phyloP scores from a whole-genome alignment of 208 protist genomes.

The Leishmania gerbilli region DNA sequence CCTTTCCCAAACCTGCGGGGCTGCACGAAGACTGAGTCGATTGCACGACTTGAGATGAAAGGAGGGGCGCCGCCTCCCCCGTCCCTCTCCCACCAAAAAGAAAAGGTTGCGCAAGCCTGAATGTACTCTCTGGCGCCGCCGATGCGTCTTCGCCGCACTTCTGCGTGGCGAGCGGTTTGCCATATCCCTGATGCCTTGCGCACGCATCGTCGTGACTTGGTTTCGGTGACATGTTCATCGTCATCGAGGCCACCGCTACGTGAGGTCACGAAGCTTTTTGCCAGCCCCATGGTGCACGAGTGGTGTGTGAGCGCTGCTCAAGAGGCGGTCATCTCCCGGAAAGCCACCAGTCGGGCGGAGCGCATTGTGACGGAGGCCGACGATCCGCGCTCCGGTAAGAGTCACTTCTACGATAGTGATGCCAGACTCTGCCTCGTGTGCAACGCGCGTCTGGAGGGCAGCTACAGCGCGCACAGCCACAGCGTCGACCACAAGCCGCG shows the following conservation, averaged over 20 bases:
- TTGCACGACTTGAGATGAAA: background rate
- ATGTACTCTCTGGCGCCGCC: background rate
- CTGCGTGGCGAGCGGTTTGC: background rate
- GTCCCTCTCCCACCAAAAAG: background rate
- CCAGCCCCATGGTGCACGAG: constrained; percentile 8
- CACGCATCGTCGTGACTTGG: background rate
- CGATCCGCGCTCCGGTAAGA: background rate
- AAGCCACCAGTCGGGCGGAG: constrained; percentile 1
- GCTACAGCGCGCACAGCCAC: constrained; percentile 39
- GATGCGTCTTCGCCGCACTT: background rate
- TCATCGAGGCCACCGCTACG: background rate
- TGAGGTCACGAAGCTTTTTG: constrained; percentile 1
- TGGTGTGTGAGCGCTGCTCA: background rate
- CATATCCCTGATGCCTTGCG: background rate
- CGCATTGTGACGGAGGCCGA: constrained; percentile 17
- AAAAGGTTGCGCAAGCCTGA: background rate
- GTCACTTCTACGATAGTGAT: constrained; percentile 38
- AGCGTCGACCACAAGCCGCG: constrained; percentile 56
- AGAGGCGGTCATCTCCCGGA: constrained; percentile 12
- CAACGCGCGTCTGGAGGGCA: constrained; percentile 28
- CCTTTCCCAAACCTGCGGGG: background rate
- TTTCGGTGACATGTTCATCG: background rate
- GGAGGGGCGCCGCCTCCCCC: background rate
- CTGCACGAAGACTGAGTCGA: background rate
- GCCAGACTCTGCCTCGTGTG: constrained; percentile 45